These are phyloP conservation scores for Ogataea ramenticola DNA, from an alignment of 805 yeast species.

Conservation along the genomic window DNA sequence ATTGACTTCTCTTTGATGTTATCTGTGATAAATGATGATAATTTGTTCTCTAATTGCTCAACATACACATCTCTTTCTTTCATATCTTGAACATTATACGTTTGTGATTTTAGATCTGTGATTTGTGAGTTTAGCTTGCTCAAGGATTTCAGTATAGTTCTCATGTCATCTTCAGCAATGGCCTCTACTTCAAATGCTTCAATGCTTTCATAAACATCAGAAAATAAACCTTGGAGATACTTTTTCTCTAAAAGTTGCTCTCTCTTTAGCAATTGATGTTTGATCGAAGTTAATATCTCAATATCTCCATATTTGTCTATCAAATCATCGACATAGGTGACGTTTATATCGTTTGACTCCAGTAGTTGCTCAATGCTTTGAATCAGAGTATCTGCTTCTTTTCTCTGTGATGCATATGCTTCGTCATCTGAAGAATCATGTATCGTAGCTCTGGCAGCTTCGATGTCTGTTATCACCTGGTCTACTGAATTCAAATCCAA, in stretches of 20 bases:
- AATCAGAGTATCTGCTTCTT: background rate
- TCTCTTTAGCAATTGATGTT: slow-evolving; percentile 8
- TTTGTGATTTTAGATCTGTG: background rate
- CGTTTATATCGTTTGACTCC: slow-evolving; percentile 2
- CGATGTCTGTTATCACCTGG: slow-evolving; percentile 20
- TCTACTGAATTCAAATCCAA: slow-evolving; percentile 28
- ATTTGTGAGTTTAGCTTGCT: background rate
- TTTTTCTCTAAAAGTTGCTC: slow-evolving; percentile 5
- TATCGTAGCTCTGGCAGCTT: slow-evolving; percentile 7
- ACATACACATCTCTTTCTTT: background rate
- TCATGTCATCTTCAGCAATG: background rate
- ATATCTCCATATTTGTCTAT: slow-evolving; percentile 11
- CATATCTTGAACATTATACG: background rate
- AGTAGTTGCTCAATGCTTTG: background rate
- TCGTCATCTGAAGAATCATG: background rate
- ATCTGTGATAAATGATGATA: background rate
- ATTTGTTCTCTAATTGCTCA: background rate
- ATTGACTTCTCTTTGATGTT: background rate
- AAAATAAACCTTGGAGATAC: slow-evolving; percentile 1
- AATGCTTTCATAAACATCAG: background rate
- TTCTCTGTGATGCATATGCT: background rate
- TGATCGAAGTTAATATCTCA: slow-evolving; percentile 10
- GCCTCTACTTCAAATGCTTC: background rate
- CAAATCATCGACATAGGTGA: slow-evolving; percentile 7
- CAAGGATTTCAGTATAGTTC: background rate